Base-by-base conservation (phyloP, 2,329 filamentous ascomycete genomes). In the Scytalidium lignicola region DNA sequence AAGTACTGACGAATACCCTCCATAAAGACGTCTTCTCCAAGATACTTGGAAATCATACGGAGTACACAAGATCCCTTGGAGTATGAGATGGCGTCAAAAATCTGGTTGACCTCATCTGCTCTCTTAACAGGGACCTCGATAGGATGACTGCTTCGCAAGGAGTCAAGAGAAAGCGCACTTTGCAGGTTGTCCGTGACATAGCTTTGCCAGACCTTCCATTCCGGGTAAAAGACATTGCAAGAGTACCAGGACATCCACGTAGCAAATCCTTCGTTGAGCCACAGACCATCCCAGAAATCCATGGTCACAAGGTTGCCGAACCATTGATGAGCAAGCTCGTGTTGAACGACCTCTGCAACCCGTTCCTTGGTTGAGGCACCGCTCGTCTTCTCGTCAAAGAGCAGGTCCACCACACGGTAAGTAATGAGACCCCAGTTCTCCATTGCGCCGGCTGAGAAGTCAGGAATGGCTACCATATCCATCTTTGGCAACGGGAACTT, bases 341-440 rank as follows among this genome's bases (percentile, higher is more conserved):
- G 92, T 75, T 96, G 91, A 22, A 97, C 92, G 39, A 93, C 90
- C 68, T 96, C 92, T 46, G 92, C 92, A 48, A 97, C 88, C 37
- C 91, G 85, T 73, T 96, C 88, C 74, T 95, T 96, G 53, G 85
- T 89, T 32, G 86, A 85, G 18, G 92, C 91, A 63, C 90, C 88
- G 62, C 88, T 93, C 2, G 82, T 87, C 76, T 95, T 93, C 70
- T 96, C 90, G 61, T 97, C 92, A 54, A 0, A 82, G 51, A 97
- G 79, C 43, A 97, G 70, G 64, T 95, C 90, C 28, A 96, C 91
- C 19, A 95, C 88, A 56, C 92, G 86, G 73, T 96, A 97, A 6
- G 92, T 97, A 58, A 97, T 83, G 46, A 97, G 75, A 65, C 92
- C 92, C 92, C 92, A 97, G 69, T 97, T 97, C 76, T 97, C 91